Evolutionary conservation across 805 yeast genomes (phyloP).

Genomic region (Starmerella lactis-condensi): DNA sequence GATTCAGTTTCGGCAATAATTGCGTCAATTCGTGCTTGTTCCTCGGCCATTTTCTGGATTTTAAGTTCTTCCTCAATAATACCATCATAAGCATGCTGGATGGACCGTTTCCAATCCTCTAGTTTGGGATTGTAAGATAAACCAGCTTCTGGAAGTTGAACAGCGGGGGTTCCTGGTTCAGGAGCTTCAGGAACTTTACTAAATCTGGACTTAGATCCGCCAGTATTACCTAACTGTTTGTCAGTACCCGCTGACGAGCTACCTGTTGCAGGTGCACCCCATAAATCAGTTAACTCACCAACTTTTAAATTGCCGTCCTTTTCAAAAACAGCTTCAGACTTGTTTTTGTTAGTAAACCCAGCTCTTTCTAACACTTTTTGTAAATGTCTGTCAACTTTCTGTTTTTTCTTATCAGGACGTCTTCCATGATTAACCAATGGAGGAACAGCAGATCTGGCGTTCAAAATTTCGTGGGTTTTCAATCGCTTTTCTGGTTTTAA

Average conservation of each 20-base stretch:
- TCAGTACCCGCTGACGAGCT: neutral
- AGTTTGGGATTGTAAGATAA: constrained; percentile 82
- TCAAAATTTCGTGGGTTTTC: constrained; percentile 52
- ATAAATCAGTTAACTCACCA: constrained; percentile 39
- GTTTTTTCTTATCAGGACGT: constrained; percentile 18
- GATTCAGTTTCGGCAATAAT: constrained; percentile 22
- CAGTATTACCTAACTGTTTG: constrained; percentile 5
- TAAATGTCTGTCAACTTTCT: constrained; percentile 17
- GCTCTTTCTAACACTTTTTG: constrained; percentile 8
- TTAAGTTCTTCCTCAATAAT: constrained; percentile 53
- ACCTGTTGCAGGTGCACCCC: constrained; percentile 33
- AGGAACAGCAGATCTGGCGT: constrained; percentile 59
- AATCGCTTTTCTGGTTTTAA: constrained; percentile 28
- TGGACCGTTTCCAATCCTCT: constrained; percentile 60
- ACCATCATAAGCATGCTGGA: constrained; percentile 43
- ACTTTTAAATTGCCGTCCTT: constrained; percentile 44
- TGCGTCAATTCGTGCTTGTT: constrained; percentile 42
- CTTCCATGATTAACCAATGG: constrained; percentile 32
- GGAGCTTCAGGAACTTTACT: constrained; percentile 14
- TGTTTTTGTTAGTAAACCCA: constrained; percentile 8
- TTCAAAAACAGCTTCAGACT: constrained; percentile 27
- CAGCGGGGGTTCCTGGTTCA: constrained; percentile 17
- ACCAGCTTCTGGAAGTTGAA: constrained; percentile 55
- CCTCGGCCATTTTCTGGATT: constrained; percentile 41
- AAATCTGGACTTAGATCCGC: constrained; percentile 9